Base-by-base conservation (phyloP, 495 filamentous ascomycete species). In the Patellaria atrata region DNA sequence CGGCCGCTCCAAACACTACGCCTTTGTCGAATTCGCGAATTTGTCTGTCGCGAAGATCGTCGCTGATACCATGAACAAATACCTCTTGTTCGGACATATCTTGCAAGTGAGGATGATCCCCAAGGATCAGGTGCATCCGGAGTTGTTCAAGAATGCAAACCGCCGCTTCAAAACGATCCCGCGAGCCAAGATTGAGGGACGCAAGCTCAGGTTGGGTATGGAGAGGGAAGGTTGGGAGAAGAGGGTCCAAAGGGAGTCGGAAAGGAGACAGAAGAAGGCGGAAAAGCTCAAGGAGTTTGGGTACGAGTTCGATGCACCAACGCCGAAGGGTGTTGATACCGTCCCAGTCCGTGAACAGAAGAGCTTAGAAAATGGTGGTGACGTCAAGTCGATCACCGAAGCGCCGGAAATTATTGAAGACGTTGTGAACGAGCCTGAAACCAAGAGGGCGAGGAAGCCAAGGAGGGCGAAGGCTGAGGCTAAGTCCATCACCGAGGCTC, bases 41-140 rank as follows among this genome's bases (percentile, higher is more conserved):
- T 54, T 62, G 24, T 69, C 75, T 18, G 86, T 92, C 18, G 86
- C 87, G 36, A 72, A 80, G 50, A 82, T 96, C 43, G 89, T 87
- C 30, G 77, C 80, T 11, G 75, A 77, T 45, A 94, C 89, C 2
- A 97, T 96, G 91, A 70, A 96, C 61, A 94, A 89, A 60, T 97
- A 97, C 54, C 76, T 96, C 11, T 68, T 97, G 50, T 94, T 89
- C 56, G 79, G 81, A 7, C 86, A 91, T 52, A 78, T 96, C 44
- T 61, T 97, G 40, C 82, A 87, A 52, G 85, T 82, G 58, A 80
- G 82, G 55, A 58, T 70, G 20, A 70, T 96, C 5, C 71, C 82
- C 1, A 52, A 65, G 14, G 80, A 77, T 40, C 75, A 89, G 48
- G 63, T 93, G 22, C 80, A 89, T 54, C 70, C 73, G 17, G 63